A percentile compares a stretch with the other conserved stretches of the same genome.
phyloP scores from a whole-genome alignment of 192 early-diverging fungal species.

The Funneliformis geosporum region DNA sequence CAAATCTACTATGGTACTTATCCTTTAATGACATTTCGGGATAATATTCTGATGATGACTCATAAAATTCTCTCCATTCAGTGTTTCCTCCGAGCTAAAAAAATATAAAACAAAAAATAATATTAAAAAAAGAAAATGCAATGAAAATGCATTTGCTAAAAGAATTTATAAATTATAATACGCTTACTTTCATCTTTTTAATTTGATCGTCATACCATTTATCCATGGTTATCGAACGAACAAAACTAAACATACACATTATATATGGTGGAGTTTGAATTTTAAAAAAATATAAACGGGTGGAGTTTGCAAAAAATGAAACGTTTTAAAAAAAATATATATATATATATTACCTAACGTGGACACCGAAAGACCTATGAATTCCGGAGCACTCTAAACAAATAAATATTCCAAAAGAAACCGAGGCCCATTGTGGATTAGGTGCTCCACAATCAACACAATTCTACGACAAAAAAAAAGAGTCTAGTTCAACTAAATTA shows the following conservation, averaged over 20 bases:
- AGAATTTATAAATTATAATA: neutral
- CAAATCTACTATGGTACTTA: conserved; percentile 88
- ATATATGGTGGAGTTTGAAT: no score
- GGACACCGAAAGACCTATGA: conserved; percentile 81
- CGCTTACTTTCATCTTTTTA: conserved; percentile 81
- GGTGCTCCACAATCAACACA: conserved; percentile 92
- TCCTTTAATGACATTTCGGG: conserved; percentile 76
- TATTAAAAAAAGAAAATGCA: neutral
- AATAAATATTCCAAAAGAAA: conserved; percentile 93
- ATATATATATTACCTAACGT: no score
- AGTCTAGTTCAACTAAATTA: neutral
- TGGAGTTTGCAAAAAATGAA: no score
- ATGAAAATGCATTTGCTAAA: neutral
- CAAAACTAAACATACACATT: conserved; percentile 66
- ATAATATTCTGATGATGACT: conserved; percentile 73
- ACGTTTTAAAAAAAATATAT: no score
- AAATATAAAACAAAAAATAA: neutral
- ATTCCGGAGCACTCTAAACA: conserved; percentile 93
- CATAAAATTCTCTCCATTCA: conserved; percentile 85
- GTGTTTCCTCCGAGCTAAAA: conserved; percentile 81
- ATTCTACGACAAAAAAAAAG: conserved; percentile 39
- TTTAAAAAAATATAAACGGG: no score
- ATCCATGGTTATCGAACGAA: conserved; percentile 99
- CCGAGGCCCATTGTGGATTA: conserved; percentile 88
- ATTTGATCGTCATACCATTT: conserved; percentile 95